A percentile compares a stretch with the other conserved stretches of the same genome.
Evolutionary conservation across 176 grass and related monocot genomes (phyloP).

Genomic region (Phoenix dactylifera): DNA sequence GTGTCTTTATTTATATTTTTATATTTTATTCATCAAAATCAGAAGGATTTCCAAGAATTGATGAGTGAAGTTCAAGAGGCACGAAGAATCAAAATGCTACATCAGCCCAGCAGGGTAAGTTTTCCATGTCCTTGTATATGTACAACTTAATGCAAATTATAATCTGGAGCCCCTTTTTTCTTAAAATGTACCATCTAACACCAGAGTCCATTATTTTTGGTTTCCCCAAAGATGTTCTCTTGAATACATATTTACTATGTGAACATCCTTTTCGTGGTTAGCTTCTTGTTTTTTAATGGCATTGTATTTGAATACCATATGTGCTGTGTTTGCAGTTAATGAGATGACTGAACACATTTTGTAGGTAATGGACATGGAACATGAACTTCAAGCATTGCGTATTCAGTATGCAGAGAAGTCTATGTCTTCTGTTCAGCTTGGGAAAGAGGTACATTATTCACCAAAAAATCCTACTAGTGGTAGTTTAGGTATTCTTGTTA

Average conservation of each 20-base stretch:
- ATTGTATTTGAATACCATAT: too few species aligned
- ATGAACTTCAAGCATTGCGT: slow-evolving; percentile 61
- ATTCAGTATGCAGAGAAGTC: slow-evolving; percentile 52
- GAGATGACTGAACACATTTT: not conserved
- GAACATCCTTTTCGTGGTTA: too few species aligned
- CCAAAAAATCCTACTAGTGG: not conserved
- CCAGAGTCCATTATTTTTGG: too few species aligned
- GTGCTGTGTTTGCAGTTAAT: not conserved
- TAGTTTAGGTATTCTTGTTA: not conserved
- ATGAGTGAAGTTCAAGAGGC: slow-evolving; percentile 75
- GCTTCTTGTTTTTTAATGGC: not conserved
- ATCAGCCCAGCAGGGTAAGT: slow-evolving; percentile 74
- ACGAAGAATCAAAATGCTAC: slow-evolving; percentile 91
- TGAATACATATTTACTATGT: too few species aligned
- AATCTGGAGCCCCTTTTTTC: too few species aligned
- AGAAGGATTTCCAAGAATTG: slow-evolving; percentile 60
- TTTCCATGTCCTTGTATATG: not conserved
- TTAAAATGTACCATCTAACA: too few species aligned
- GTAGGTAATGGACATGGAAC: slow-evolving; percentile 87
- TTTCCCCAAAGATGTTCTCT: too few species aligned
- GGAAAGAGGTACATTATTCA: slow-evolving; percentile 56
- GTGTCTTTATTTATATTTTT: slow-evolving; percentile 15
- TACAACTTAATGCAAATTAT: too few species aligned
- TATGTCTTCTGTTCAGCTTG: slow-evolving; percentile 49
- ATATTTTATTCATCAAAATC: too few species aligned